Evolutionary conservation across 768 basidiomycete species (phyloP), one percentile per base, ranked within the genome.

Genomic region (Pleurotus platypus): DNA sequence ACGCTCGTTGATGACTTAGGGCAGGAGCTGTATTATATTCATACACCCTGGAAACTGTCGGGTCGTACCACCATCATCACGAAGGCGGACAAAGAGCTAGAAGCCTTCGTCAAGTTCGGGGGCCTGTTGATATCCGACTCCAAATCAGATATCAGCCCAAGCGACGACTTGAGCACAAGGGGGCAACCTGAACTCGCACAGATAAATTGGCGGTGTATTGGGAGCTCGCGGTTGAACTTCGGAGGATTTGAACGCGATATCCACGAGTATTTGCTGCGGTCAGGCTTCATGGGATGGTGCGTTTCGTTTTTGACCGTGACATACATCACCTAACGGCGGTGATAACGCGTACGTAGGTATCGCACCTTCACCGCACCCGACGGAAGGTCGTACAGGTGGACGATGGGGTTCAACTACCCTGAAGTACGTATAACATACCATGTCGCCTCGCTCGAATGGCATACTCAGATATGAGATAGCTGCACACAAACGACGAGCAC

Each of bases 131-230:
- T 54, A 35, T 54, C 51, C 38, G 51, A 54, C 51, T 54, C 51
- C 8, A 54, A 54, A 39, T 42, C 49, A 15, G 37, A 39, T 9
- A 11, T 54, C 15, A 54, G n/a, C 18, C 39, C 42, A n/a, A 42
- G 51, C 39, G 12, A 54, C 2, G 51, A 40, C 51, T 42, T 20
- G 5, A 15, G 42, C 16, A 39, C 37, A 12, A 63, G 26, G 6
- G 70, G 70, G 50, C 65, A 66, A 2, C 64, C 62, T 0, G 53
- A 51, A 2, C 63, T 77, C 4, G 77, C 67, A 4, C 59, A 67
- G 53, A 73, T 77, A 1, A 66, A 75, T 8, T 75, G 73, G 69
- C 67, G 61, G 16, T 1, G 64, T 1, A 27, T 72, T 6, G 63
- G 63, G 18, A 65, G 70, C 0, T 68, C 72, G 4, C 66, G 60